Base-by-base conservation (phyloP, 176 grass and related monocot genomes). In the sorghum (Sorghum bicolor) region DNA sequence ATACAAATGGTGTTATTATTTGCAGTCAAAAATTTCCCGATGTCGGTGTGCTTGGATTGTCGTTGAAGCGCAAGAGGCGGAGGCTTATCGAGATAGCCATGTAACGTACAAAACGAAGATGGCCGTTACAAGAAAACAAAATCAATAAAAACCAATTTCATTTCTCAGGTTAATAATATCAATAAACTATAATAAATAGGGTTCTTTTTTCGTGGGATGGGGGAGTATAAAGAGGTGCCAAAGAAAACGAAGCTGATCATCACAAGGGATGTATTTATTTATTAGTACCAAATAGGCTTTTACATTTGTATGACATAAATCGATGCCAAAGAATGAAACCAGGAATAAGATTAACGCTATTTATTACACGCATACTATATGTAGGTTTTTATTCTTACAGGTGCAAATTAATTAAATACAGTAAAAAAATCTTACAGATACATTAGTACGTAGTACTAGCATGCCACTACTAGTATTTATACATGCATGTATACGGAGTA, bases 341-440 rank as follows among this genome's bases (percentile, higher is more conserved):
- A 80, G 64, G 78, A 68, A 80, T 26, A 52, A 10, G 6, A 2
- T 80, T 52, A 80, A 25, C 63, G 22, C 62, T 20, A 22, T 80
- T 80, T 26, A 67, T 47, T 79, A 68, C 63, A 33, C 24, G 64
- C 64, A 68, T 55, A 53, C 63, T n/a, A n/a, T 80, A 41, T 55
- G 13, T 28, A 63, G 16, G 24, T 11, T 15, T 15, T 44, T 80
- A 66, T n/a, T 14, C 26, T 31, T 50, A 17, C 26, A 31, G 43
- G 24, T 34, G 19, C 19, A 22, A 55, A 16, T 9, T 6, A 20
- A 52, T 13, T 47, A 50, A 16, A 55, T 16, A 48, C 45, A 15
- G 48, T 52, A 22, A 53, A 22, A 53, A 22, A 53, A 19, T 52
- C 48, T 20, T 53, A 53, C 17, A 53, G 5, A 53, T 53, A 53